These are phyloP conservation scores for Tricladium varicosporioides DNA, from an alignment of 2,329 filamentous ascomycete species.

Conservation along the genomic window DNA sequence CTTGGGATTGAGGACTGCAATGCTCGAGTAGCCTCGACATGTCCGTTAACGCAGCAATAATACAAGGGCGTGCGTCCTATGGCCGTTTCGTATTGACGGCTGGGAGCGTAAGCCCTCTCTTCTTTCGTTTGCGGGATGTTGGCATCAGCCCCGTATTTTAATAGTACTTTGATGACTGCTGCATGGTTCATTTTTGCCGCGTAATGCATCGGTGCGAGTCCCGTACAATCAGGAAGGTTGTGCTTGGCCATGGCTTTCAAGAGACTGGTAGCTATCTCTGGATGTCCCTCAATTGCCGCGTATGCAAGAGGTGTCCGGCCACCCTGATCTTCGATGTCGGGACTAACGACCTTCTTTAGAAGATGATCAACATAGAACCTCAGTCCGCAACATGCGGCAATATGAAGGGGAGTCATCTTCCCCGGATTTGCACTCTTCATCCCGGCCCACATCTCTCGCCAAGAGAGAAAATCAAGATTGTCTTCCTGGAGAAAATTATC, in stretches of 20 bases:
- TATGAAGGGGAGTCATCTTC: slow-evolving; percentile 24
- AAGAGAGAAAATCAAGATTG: slow-evolving; percentile 4
- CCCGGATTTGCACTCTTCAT: neutral
- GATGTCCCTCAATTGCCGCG: slow-evolving; percentile 3
- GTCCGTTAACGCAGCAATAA: slow-evolving; percentile 29
- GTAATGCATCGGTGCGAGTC: slow-evolving; percentile 34
- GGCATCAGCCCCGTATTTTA: slow-evolving; percentile 37
- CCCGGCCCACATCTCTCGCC: slow-evolving; percentile 8
- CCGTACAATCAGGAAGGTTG: slow-evolving; percentile 22
- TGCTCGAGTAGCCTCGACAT: neutral
- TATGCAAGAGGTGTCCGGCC: slow-evolving; percentile 5
- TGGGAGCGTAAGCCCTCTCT: neutral
- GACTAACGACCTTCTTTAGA: neutral
- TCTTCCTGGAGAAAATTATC: neutral
- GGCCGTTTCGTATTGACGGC: neutral
- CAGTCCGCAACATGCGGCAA: slow-evolving; percentile 17
- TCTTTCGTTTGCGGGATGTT: slow-evolving; percentile 28
- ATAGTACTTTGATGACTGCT: slow-evolving; percentile 27
- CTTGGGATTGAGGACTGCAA: neutral
- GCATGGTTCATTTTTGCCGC: slow-evolving; percentile 33
- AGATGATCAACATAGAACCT: slow-evolving; percentile 6
- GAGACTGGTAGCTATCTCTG: neutral
- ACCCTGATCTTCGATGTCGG: neutral
- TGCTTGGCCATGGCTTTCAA: slow-evolving; percentile 9
- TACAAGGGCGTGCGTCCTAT: slow-evolving; percentile 30